Base-by-base conservation (phyloP, 352 stramenopile species). In the Globisporangium perplexum region DNA sequence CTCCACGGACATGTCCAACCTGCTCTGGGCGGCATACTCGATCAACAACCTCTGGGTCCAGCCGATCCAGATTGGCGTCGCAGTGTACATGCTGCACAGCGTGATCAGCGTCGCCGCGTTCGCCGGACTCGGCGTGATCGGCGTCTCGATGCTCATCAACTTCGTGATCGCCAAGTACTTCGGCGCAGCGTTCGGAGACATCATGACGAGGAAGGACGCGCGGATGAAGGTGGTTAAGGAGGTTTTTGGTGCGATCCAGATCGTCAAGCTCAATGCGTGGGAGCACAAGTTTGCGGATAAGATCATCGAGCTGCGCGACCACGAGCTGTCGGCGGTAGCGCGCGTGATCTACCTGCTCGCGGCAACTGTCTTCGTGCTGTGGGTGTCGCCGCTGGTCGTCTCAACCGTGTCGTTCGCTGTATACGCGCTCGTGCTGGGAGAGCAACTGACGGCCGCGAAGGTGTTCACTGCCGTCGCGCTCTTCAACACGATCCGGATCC, bases 211-310 rank as follows among this genome's bases (percentile, higher is more conserved):
- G 18, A 93, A 90, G 44, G 95, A 98, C 65, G 56, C 63, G 12
- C 82, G 95, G 10, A 83, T 98, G 47, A 94, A 97, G 57, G 41
- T 86, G 0, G 84, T 95, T 35, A 96, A 90, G 53, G 95, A 98
- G 63, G 75, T 96, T 0, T 72, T 98, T 41, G 62, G 77, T 17
- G 80, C 84, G 10, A 98, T 98, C 55, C 90, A 98, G 67, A 77
- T 98, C 42, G 90, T 99, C 59, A 99, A 99, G 59, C 64, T 98
- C 1, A 97, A 98, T 70, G 81, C 80, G 10, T 96, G 84, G 82
- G 89, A 97, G 53, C 8, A 44, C 17, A 72, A 84, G 0, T 93
- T 95, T 63, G 59, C 66, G 15, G 73, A 71, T 15, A 74, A 88
- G 58, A 76, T 96, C n/a, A 38, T 52, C 23, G 28, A 61, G 35